Percentiles rank a stretch among this genome's conserved stretches.
Conservation (phyloP, 176 grass and related monocot genomes). For the Dactylis glomerata region DNA sequence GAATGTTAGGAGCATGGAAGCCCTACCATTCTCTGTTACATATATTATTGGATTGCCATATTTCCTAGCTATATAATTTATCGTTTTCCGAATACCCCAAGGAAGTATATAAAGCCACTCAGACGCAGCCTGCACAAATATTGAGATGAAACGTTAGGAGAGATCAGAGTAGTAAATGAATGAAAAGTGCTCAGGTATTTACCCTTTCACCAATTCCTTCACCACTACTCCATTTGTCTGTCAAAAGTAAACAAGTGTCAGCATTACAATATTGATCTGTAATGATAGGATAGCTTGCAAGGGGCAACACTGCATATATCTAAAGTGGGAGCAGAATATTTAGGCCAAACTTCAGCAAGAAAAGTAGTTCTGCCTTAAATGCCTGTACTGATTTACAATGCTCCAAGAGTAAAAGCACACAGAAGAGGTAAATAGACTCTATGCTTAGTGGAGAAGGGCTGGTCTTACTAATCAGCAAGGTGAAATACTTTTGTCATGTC, state of each 20-base stretch:
- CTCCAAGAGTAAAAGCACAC: background rate
- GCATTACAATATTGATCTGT: constrained; percentile 12
- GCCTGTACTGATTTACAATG: background rate
- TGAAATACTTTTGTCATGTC: background rate
- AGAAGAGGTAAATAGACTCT: background rate
- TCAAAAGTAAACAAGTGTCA: constrained; percentile 39
- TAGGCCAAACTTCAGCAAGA: constrained; percentile 7
- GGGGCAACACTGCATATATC: background rate
- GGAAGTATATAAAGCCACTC: constrained; percentile 95
- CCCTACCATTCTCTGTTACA: constrained; percentile 92
- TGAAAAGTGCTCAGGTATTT: constrained; percentile 21
- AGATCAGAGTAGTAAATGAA: background rate
- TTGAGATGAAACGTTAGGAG: constrained; percentile 19
- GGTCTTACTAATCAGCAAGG: background rate
- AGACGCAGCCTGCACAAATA: constrained; percentile 82
- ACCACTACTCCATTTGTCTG: constrained; percentile 61
- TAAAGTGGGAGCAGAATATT: background rate
- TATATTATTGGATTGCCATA: constrained; percentile 71
- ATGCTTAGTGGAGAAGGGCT: background rate
- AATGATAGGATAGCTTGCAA: background rate
- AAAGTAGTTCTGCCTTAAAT: background rate
- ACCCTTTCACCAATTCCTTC: constrained; percentile 95
- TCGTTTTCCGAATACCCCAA: constrained; percentile 78
- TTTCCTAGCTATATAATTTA: constrained; percentile 64
- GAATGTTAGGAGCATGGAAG: constrained; percentile 13